Evolutionary conservation across 2,329 filamentous ascomycete species (phyloP), one percentile per base, ranked within the genome.

Genomic region (Coniosporium tulheliwenetii): DNA sequence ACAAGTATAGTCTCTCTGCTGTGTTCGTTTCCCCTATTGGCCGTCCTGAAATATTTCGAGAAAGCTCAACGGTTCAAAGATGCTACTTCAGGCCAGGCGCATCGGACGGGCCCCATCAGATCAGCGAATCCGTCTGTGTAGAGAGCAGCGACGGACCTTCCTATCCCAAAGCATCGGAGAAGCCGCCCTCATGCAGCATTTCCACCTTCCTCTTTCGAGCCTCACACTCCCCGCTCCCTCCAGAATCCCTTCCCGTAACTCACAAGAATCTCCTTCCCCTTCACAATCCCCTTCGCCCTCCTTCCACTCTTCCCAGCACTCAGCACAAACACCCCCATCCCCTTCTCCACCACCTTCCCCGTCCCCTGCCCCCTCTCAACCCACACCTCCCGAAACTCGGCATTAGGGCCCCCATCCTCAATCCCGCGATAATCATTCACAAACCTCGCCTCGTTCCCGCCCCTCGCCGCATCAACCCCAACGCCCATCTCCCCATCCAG

Each of bases 341-440:
- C 52, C 42, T 62, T 60, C 52, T 70, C 68, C 46, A 59, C 58
- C 30, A 55, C 56, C 30, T 53, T 56, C 8, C 48, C 45, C 43
- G 57, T 51, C 56, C 57, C 44, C 57, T 45, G 8, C 51, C 50
- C 34, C 35, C 43, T 63, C 50, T 59, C 48, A 5, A 61, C 46
- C 48, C 55, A 58, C 42, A 51, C 53, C 42, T 61, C 58, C 33
- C 54, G 43, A 39, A 60, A 61, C 44, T 61, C 58, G 2, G 56
- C 55, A 45, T 61, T 61, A n/a, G 58, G 56, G 29, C 53, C 41
- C 31, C 57, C 56, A 2, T 57, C 53, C 10, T 47, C 38, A 8
- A 72, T 57, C 13, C 69, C 65, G 41, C 69, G 61, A 50, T 71
- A 73, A 50, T 73, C 69, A 45, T 73, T 73, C 44, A 68, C 62